Percentiles rank a stretch among this genome's conserved stretches.
These are phyloP conservation scores for Trypethelium eluteriae DNA, from an alignment of 495 filamentous ascomycete species.

Conservation along the genomic window DNA sequence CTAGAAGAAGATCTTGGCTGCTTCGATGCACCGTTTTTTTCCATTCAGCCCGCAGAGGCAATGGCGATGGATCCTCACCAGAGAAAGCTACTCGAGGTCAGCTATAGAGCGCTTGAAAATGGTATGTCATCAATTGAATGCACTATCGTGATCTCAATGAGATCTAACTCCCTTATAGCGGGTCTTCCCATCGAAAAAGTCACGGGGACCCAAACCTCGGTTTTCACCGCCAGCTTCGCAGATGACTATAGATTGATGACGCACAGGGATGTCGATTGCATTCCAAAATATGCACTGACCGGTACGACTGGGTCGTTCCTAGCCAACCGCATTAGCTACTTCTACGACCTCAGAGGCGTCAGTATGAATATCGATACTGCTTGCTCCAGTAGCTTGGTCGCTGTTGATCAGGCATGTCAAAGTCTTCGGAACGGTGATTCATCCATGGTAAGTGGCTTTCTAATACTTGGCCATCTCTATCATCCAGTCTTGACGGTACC, in stretches of 20 bases:
- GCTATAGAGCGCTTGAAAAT: conserved; percentile 12
- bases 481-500: no score
- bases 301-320: not conserved
- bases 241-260: conserved; percentile 10
- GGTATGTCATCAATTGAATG: not conserved
- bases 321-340: not conserved
- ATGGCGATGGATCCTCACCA: conserved; percentile 16
- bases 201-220: not conserved
- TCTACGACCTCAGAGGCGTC: not conserved
- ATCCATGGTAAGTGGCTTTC: not conserved
- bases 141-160: not conserved
- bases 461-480: no score
- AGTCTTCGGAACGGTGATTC: not conserved
- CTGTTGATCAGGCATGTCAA: not conserved
- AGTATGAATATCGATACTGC: not conserved
- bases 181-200: not conserved
- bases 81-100: conserved; percentile 2
- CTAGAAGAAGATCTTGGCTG: conserved; percentile 5
- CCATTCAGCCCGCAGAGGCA: conserved; percentile 9
- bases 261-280: not conserved
- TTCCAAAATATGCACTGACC: not conserved
- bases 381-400: not conserved
- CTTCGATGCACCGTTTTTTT: conserved; percentile 15
- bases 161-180: not conserved
- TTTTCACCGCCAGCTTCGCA: not conserved